Base-by-base conservation (phyloP, 257 asterid genomes). In the Haberlea rhodopensis region DNA sequence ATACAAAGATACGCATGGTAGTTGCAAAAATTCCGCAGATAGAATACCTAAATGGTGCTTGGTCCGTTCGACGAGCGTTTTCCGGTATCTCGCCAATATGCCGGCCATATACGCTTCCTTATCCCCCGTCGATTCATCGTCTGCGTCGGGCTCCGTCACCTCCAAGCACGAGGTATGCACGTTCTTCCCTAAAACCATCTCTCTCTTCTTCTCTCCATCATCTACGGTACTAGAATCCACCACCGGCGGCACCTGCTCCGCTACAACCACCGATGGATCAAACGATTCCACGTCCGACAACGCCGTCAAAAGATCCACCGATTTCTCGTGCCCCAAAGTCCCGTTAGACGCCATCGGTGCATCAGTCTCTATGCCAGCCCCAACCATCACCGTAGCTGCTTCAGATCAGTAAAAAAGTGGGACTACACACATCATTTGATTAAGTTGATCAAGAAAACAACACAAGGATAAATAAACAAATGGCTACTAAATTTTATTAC, bases 91-190 rank as follows among this genome's bases (percentile, higher is more conserved):
- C 57, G 99, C 95, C 73, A 94, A 67, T 22, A 94, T 86, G 69
- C 94, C 79, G 54, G 99, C 99, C 95, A 94, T 94, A 65, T 82
- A 62, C 18, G 99, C 99, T 26, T 94, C 99, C 73, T 90, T 87
- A 76, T 94, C 96, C 1, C 97, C 99, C n/a, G 99, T 94, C 7
- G 88, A 76, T 48, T 94, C 97, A 57, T 92, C 97, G 71, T 89
- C 96, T 2, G 94, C 90, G 8, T 89, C 96, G 6, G 96, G 97
- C 85, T 94, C 97, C 46, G 97, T 94, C 51, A 94, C 97, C 75
- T 80, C 94, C 65, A 85, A 70, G 79, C 87, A 82, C 68, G 78
- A 69, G 66, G 96, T 85, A 66, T 87, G 99, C 74, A 94, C 84
- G 77, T 92, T 92, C 77, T 77, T 63, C 60, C 99, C 99, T 20